These are phyloP conservation scores for Austroboletus eburneus DNA, from an alignment of 768 basidiomycete species.

Conservation along the genomic window DNA sequence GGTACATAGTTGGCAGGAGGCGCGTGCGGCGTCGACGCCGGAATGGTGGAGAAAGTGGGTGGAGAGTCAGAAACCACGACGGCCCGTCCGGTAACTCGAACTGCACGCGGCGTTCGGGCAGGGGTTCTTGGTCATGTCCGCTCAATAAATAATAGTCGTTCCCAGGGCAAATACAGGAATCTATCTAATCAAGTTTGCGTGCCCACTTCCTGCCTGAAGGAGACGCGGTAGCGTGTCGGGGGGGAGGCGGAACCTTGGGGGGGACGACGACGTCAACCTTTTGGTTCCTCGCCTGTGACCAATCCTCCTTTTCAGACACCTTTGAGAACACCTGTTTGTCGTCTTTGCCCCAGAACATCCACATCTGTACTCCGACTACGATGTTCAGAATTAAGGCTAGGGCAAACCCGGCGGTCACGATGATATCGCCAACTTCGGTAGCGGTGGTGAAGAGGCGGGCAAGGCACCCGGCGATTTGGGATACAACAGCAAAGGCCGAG, in stretches of 20 bases:
- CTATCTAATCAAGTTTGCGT: slow-evolving; percentile 62
- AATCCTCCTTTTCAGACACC: slow-evolving; percentile 24
- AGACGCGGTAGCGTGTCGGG: slow-evolving; percentile 38
- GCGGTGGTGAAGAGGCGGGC: slow-evolving; percentile 92
- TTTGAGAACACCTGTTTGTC: slow-evolving; percentile 27
- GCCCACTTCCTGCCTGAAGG: slow-evolving; percentile 65
- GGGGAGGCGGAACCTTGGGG: slow-evolving; percentile 41
- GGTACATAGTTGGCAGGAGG: slow-evolving; percentile 19
- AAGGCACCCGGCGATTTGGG: slow-evolving; percentile 84
- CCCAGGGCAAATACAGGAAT: slow-evolving; percentile 12
- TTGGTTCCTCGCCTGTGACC: slow-evolving; percentile 21
- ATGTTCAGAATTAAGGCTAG: slow-evolving; percentile 80
- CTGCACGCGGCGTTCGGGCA: not conserved
- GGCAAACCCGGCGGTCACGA: slow-evolving; percentile 81
- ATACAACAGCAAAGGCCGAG: slow-evolving; percentile 85
- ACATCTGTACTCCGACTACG: slow-evolving; percentile 82
- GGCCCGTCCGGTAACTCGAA: not conserved
- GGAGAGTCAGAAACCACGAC: slow-evolving; percentile 15
- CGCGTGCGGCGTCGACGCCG: slow-evolving; percentile 20
- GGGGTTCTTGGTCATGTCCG: not conserved
- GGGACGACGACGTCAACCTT: slow-evolving; percentile 43
- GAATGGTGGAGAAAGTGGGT: slow-evolving; percentile 33
- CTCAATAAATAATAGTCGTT: slow-evolving; percentile 18
- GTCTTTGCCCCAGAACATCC: slow-evolving; percentile 73
- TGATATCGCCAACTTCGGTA: slow-evolving; percentile 78